These are phyloP conservation scores for Toxoplasma gondii DNA, from an alignment of 169 alveolate genomes.

Conservation along the genomic window DNA sequence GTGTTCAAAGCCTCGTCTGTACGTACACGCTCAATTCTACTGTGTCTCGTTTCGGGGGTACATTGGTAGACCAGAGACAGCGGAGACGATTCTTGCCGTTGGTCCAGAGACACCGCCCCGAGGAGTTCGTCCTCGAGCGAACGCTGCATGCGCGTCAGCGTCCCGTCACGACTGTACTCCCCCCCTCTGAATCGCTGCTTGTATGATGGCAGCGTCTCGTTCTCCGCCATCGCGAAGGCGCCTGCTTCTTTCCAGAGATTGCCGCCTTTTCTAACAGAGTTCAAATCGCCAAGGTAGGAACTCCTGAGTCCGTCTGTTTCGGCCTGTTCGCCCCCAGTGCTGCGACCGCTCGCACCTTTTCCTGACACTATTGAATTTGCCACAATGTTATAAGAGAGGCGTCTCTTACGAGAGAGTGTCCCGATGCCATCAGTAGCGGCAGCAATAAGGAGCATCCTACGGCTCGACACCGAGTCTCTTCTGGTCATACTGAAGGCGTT, in stretches of 20 bases:
- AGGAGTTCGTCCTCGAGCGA: conserved; percentile 21
- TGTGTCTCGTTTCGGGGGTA: too few relatives aligned
- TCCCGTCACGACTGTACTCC: background rate
- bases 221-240: too few relatives aligned
- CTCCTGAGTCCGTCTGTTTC: too few relatives aligned
- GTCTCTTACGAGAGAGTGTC: background rate
- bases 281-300: too few relatives aligned
- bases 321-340: too few relatives aligned
- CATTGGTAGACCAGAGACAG: background rate
- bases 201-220: too few relatives aligned
- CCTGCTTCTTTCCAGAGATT: too few relatives aligned
- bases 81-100: background rate
- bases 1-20: too few relatives aligned
- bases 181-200: background rate
- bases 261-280: too few relatives aligned
- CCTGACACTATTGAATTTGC: background rate
- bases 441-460: background rate
- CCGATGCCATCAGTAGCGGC: background rate
- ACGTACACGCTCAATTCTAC: too few relatives aligned
- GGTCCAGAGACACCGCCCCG: background rate
- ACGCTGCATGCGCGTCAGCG: background rate
- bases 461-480: background rate
- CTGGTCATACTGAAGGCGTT: background rate
- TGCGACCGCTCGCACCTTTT: too few relatives aligned
- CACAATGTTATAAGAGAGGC: background rate